Base-by-base conservation (phyloP, 306 rosid genomes). In the Rosa persica region DNA sequence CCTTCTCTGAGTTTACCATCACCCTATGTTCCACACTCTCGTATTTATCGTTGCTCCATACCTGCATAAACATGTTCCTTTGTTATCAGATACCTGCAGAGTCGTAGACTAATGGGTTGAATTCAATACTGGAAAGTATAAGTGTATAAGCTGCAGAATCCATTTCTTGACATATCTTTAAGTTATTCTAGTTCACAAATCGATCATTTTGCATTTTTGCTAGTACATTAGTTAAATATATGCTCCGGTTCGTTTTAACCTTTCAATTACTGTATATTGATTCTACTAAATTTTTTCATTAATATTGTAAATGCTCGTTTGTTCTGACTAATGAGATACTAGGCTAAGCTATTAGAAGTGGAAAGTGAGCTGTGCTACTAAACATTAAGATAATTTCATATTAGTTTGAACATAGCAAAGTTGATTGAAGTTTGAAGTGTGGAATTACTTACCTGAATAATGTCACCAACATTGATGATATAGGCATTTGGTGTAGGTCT, bases 11-110 rank as follows among this genome's bases (percentile, higher is more conserved):
- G 74, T 93, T 93, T 80, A 92, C 94, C 82, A 83, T 81, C 40
- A 82, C 96, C 51, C 97, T 81, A 67, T 92, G 98, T 75, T 92
- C 96, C 75, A 89, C 92, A 61, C 96, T 90, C 83, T 86, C 93
- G 51, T 89, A 92, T 20, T 68, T 81, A 0, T 88, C 95, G 78
- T 92, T 94, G 86, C 94, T 94, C 97, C 97, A 93, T 46, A 89
- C 97, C 98, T 92, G 86, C 54, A 74, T n/a, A 62, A 46, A 23
- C 67, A 57, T 74, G 8, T 40, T 3, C 4, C 13, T 39, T 36
- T 38, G 49, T 12, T 48, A 30, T 30, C 6, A 49, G n/a, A 49
- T 49, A 49, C n/a, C n/a, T 49, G n/a, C 55, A 49, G 34, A 1
- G 55, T 49, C 55, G 1, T 57, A 52, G 22, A 52, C 55, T 16